Base-by-base conservation (phyloP, 75 land plant species). In the Pinus taeda region DNA sequence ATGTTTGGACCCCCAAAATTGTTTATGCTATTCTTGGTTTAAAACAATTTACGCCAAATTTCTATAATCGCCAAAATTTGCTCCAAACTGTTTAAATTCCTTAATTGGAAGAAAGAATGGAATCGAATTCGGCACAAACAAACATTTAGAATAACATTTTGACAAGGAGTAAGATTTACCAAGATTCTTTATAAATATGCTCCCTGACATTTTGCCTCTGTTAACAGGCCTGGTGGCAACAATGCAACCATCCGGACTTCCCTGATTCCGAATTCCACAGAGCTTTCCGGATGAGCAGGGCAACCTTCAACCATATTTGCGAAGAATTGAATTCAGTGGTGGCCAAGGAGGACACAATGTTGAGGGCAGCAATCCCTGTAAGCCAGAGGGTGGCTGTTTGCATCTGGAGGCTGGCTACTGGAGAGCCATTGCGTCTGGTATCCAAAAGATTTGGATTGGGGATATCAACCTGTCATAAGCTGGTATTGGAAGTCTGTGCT, bases 401-500 rank as follows among this genome's bases (percentile, higher is more conserved):
- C 80, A 82, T 96, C 18, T 96, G 99, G 99, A 84, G 99, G 75
- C 82, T 96, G 49, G 99, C 99, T 9, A 96, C 99, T 18, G 99
- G 99, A 6, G 99, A 96, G 84, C 97, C 99, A 11, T 83, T 96
- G 36, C 77, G 99, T 39, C 87, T 96, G 15, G 99, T 96, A 2
- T 91, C 93, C 7, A 94, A 92, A 85, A 80, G 88, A 26, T 96
- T 96, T 69, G 99, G 99, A 15, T 88, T 96, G 29, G 99, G 99
- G 8, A 96, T 96, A 57, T 96, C 99, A 15, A 96, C 99, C 76
- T 96, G 99, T 74, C 99, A 96, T 85, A 96, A 96, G 83, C 84
- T 94, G 59, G 93, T 96, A 13, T 77, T 96, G 65, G 99, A 96
- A 77, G 99, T 96, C 57, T 96, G 95, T 57, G 87, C 93, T 53